Conservation (phyloP, 2,329 filamentous ascomycete species). For the Alternaria viburni region DNA sequence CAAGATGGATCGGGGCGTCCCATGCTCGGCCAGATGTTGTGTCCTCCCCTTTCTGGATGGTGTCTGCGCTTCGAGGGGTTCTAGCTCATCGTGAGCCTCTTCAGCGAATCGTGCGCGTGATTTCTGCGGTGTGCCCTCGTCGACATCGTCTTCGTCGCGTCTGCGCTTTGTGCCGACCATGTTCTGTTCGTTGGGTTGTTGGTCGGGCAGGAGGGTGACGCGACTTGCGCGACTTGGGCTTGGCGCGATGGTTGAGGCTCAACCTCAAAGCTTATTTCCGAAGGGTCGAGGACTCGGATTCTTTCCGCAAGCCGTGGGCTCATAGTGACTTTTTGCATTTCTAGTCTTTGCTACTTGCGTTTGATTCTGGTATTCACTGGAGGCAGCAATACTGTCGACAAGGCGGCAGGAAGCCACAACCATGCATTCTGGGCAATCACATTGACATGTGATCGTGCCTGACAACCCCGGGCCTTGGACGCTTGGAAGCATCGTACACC, state of each 20-base stretch:
- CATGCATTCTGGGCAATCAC: not conserved
- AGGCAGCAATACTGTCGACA: not conserved
- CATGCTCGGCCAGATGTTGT: slow-evolving; percentile 29
- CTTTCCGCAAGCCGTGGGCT: not conserved
- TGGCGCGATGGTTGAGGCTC: slow-evolving; percentile 7
- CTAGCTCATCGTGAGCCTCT: slow-evolving; percentile 22
- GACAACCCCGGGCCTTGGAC: not conserved
- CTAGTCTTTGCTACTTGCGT: not conserved
- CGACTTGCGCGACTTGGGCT: slow-evolving; percentile 31
- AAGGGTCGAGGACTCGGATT: not conserved
- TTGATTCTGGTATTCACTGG: not conserved
- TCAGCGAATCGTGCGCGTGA: slow-evolving; percentile 26
- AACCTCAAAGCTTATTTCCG: not conserved
- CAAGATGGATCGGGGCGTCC: slow-evolving; percentile 43
- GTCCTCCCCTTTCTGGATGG: slow-evolving; percentile 36
- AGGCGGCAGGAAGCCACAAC: not conserved
- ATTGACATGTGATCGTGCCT: not conserved
- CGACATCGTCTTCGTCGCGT: slow-evolving; percentile 30
- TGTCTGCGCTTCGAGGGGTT: slow-evolving; percentile 35
- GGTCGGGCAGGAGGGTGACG: slow-evolving; percentile 19
- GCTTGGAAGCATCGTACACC: not conserved
- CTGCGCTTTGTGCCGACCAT: slow-evolving; percentile 45
- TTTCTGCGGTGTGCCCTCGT: slow-evolving; percentile 35
- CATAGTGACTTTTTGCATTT: not conserved
- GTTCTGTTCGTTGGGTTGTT: slow-evolving; percentile 11